Conservation (phyloP, 768 basidiomycete species). For the Agaricus bisporus region DNA sequence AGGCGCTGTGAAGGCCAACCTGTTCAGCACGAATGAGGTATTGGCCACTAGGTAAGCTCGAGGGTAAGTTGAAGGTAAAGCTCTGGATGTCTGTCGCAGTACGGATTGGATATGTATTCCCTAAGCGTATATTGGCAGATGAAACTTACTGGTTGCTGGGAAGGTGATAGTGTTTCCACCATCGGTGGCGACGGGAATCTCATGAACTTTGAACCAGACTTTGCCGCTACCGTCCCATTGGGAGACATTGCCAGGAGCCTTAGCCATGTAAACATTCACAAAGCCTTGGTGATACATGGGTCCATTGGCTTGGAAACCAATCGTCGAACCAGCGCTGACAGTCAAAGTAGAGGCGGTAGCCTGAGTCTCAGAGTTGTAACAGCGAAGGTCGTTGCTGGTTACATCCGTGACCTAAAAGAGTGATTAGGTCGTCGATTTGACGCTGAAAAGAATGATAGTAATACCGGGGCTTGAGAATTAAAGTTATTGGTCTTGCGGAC, state of each 20-base stretch:
- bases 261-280: slow-evolving; percentile 38
- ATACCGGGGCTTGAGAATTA: slow-evolving; percentile 31
- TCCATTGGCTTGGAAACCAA: slow-evolving; percentile 36
- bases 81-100: neutral
- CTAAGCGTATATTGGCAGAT: neutral
- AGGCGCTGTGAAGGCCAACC: neutral
- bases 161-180: slow-evolving; percentile 32
- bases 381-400: slow-evolving; percentile 39
- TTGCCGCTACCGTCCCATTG: slow-evolving; percentile 33
- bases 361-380: slow-evolving; percentile 35
- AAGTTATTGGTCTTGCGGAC: slow-evolving; percentile 43
- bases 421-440: neutral
- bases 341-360: slow-evolving; percentile 36
- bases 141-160: slow-evolving; percentile 26
- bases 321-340: slow-evolving; percentile 36
- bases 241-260: slow-evolving; percentile 35
- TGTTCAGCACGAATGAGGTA: slow-evolving; percentile 9
- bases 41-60: neutral
- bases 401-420: slow-evolving; percentile 35
- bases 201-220: slow-evolving; percentile 42
- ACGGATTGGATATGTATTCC: neutral
- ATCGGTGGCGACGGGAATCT: slow-evolving; percentile 35
- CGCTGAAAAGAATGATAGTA: neutral
- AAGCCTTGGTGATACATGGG: slow-evolving; percentile 47
- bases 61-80: slow-evolving; percentile 1